Evolutionary conservation across 2,329 filamentous ascomycete genomes (phyloP).

Genomic region (Lachnellula arida): DNA sequence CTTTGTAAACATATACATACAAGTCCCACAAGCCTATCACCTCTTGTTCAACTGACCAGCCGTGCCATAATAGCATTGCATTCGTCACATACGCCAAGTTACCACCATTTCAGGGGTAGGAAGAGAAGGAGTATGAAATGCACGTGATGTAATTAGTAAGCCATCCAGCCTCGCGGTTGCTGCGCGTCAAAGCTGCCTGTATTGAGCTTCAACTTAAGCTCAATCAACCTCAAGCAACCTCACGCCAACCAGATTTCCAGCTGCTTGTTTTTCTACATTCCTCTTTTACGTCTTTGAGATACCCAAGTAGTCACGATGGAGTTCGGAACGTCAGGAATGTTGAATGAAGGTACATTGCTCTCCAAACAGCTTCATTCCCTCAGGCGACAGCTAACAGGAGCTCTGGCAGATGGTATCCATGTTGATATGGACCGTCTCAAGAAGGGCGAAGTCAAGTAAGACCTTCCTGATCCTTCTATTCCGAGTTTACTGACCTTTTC

Average conservation of each 20-base stretch:
- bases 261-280: background rate
- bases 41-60: background rate
- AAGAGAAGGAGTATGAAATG: background rate
- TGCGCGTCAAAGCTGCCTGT: conserved; percentile 25
- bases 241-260: background rate
- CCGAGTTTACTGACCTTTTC: conserved; percentile 15
- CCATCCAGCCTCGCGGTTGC: conserved; percentile 10
- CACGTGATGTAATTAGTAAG: conserved; percentile 4
- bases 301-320: conserved; percentile 45
- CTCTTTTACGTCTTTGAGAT: background rate
- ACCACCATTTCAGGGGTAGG: background rate
- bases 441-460: conserved; percentile 98
- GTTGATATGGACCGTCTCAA: conserved; percentile 98
- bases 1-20: no score
- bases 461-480: conserved; percentile 18
- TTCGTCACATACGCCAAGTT: background rate
- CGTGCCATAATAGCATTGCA: background rate
- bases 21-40: no score
- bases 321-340: conserved; percentile 56
- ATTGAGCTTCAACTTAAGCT: conserved; percentile 16
- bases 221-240: conserved; percentile 1
- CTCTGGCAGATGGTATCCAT: conserved; percentile 84
- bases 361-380: conserved; percentile 9
- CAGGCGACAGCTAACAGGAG: conserved; percentile 26
- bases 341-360: conserved; percentile 54